A percentile compares a stretch with the other conserved stretches of the same genome.
Conservation (phyloP, 2,329 filamentous ascomycete species). For the Cryphonectria radicalis region DNA sequence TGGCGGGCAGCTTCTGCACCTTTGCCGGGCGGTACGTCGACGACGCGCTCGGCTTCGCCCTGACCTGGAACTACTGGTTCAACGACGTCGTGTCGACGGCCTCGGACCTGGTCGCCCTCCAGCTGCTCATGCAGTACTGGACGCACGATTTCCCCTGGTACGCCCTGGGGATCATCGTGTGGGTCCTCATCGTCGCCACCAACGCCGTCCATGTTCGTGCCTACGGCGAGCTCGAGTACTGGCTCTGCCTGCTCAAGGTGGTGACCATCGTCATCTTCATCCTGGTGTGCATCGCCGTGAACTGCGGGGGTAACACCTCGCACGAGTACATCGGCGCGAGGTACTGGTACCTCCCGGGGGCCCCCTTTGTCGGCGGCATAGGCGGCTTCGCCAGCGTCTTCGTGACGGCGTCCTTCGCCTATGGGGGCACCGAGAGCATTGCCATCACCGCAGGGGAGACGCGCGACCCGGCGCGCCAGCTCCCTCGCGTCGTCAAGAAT, state of each 20-base stretch:
- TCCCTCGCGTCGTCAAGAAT: slow-evolving; percentile 67
- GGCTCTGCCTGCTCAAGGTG: slow-evolving; percentile 59
- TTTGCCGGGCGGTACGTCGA: slow-evolving; percentile 59
- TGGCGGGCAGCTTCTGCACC: slow-evolving; percentile 59
- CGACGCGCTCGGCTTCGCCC: slow-evolving; percentile 57
- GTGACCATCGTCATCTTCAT: slow-evolving; percentile 63
- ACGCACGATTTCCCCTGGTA: slow-evolving; percentile 65
- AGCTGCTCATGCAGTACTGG: slow-evolving; percentile 66
- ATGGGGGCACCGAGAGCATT: slow-evolving; percentile 66
- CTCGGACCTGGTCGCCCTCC: slow-evolving; percentile 62
- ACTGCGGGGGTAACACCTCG: slow-evolving; percentile 59
- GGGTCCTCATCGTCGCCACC: slow-evolving; percentile 56
- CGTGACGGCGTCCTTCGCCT: slow-evolving; percentile 65
- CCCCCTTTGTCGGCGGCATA: slow-evolving; percentile 68
- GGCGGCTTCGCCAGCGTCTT: slow-evolving; percentile 69
- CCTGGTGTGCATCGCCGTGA: slow-evolving; percentile 64
- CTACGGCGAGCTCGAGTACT: slow-evolving; percentile 63
- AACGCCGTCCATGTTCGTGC: slow-evolving; percentile 57
- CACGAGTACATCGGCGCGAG: slow-evolving; percentile 61
- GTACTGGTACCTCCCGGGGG: slow-evolving; percentile 62
- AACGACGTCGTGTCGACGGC: slow-evolving; percentile 67
- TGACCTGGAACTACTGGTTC: slow-evolving; percentile 68
- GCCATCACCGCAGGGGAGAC: slow-evolving; percentile 71
- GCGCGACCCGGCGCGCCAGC: slow-evolving; percentile 61
- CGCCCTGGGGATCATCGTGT: slow-evolving; percentile 65